Conservation (phyloP, 2,329 filamentous ascomycete species). For the Penicillium sp. region DNA sequence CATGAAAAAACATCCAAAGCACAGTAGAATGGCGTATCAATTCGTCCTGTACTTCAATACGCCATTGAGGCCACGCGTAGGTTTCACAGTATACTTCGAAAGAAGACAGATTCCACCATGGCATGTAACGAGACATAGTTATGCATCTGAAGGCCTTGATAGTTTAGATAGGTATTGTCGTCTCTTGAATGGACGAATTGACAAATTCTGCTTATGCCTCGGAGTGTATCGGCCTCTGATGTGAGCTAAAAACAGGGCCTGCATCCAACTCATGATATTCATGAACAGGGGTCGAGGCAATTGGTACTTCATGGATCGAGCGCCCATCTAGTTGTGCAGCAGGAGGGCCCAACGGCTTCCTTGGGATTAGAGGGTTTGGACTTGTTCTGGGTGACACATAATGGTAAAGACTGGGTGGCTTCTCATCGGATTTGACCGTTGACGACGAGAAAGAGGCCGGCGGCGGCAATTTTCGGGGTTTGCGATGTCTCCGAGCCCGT, state of each 20-base stretch:
- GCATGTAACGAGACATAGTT: not conserved
- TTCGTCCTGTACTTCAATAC: not conserved
- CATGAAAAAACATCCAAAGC: not conserved
- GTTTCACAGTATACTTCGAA: not conserved
- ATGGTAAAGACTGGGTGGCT: slow-evolving; percentile 8
- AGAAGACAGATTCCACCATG: not conserved
- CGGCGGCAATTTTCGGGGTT: not conserved
- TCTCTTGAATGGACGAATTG: not conserved
- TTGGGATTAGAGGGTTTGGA: slow-evolving; percentile 9
- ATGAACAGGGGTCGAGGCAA: slow-evolving; percentile 15
- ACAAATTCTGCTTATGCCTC: not conserved
- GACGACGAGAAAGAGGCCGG: not conserved
- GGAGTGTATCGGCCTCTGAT: slow-evolving; percentile 26
- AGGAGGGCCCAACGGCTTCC: slow-evolving; percentile 22
- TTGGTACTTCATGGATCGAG: slow-evolving; percentile 24
- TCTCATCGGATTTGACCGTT: slow-evolving; percentile 8
- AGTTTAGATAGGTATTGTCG: no score
- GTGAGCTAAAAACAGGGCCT: slow-evolving; percentile 20
- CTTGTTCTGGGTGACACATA: slow-evolving; percentile 2
- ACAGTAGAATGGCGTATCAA: not conserved
- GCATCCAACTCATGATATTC: slow-evolving; percentile 27
- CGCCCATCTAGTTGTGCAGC: slow-evolving; percentile 21
- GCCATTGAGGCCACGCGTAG: not conserved
- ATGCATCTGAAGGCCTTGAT: no score
- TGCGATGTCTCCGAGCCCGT: slow-evolving; percentile 19